Evolutionary conservation across 768 basidiomycete species (phyloP), one percentile per base, ranked within the genome.

Genomic region (Boletus vermiculosoides): DNA sequence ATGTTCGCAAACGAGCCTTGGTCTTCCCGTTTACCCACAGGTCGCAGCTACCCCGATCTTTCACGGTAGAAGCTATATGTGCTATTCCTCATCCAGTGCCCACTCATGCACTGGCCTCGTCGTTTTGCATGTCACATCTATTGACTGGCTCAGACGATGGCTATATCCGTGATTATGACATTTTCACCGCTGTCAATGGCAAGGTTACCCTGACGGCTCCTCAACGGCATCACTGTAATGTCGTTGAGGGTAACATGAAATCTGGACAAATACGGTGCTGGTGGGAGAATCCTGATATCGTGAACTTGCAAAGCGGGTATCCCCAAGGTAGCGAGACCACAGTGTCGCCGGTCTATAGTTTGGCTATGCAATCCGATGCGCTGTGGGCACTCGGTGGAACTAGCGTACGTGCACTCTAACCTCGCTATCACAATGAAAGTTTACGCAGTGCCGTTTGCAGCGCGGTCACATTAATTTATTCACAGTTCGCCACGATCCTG

Each of bases 141-240:
- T 72, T 96, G 33, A 95, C 95, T 15, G 94, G 94, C 36, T 92
- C 90, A 13, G 90, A 96, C 62, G 94, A 98, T 69, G 95, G 94
- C 10, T 94, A 92, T 63, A 88, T 98, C 44, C 84, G 94, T 37
- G 83, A 92, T 75, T 98, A 95, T 74, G 93, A 98, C 71, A 83
- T 96, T 47, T 97, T 92, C 73, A 70, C 88, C 40, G 85, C 90
- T 39, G 87, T 93, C 40, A 98, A 98, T 69, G 86, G 94, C 54
- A 90, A 91, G 67, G 83, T 83, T 36, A 87, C 92, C 64, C 79
- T 97, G 61, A 94, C 88, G 23, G 90, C 92, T 18, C 92, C 92
- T 45, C 94, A 95, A 69, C 78, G 92, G 55, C 87, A 90, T 57
- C 90, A 94, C 61, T 91, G 91, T 45, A 90, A 90, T 52, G 86